Evolutionary conservation across 164 flowering plant genomes (phyloP), one percentile per base, ranked within the genome.

Genomic region (Vitis cinerea): DNA sequence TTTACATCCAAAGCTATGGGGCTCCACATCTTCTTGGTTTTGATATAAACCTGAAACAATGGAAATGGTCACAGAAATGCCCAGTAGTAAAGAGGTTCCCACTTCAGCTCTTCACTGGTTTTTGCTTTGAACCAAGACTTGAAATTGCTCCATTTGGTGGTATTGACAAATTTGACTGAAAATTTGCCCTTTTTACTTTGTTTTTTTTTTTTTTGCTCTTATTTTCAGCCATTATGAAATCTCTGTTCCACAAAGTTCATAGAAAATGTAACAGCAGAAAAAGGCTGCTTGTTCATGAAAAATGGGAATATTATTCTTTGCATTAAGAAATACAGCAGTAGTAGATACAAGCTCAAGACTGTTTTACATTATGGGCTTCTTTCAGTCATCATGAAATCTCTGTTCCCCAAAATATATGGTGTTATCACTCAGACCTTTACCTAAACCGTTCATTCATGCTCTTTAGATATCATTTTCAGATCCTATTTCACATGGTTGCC

Each of bases 1-100:
- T 94, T 30, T 94, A 90, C 82, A 88, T 94, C 47, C 98, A 94
- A 77, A 92, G 97, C 74, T 94, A 90, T 70, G 98, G 97, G 10
- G 84, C 89, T 15, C 93, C 97, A 1, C 76, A 86, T 14, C 88
- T 94, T 71, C 93, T 92, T 58, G 72, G 75, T n/a, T 94, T 83
- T 59, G 91, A 94, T 66, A 78, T 90, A 80, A 84, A 75, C 59
- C 81, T 49, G 67, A 90, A 74, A 72, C 93, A 76, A 19, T 94
- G 97, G 97, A 94, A 77, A 72, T 94, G 98, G 98, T 82, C 98
- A 8, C 97, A 85, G 70, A 92, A 89, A 71, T 88, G 86, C 74
- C 98, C 97, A 0, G 97, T 92, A 27, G 79, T 87, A 9, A 94
- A 92, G 79, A 83, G 87, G 76, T 94, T 90, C 77, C 93, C 93